Base-by-base conservation (phyloP, 345 rosid species). In the Acer yangbiense region DNA sequence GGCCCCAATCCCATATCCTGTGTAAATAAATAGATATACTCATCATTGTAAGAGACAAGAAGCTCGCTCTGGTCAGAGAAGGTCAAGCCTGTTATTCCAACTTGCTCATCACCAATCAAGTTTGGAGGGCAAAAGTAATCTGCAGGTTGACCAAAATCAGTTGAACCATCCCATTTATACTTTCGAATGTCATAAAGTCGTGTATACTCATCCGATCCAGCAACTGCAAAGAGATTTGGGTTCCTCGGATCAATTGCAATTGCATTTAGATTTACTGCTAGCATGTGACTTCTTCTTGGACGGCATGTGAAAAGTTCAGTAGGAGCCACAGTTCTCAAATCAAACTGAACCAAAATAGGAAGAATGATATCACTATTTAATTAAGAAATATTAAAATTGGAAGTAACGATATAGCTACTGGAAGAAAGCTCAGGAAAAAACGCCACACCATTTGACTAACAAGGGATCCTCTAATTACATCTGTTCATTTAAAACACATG, bases 61-160 rank as follows among this genome's bases (percentile, higher is more conserved):
- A 96, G 97, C 79, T 96, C 99, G 6, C 97, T 92, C 79, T 90
- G 95, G 77, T 88, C 93, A 0, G 98, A 96, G 85, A 89, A 96
- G 68, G 97, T 88, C 80, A 96, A 90, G 69, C 98, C 97, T 8
- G 98, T 96, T 60, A 96, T 90, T 71, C 97, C 98, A 74, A 89
- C 85, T 9, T 78, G 69, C 3, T 27, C 78, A 76, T 88, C 85
- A 64, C 95, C 97, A 67, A 89, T 71, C 83, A 96, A 85, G 77
- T 94, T 87, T 13, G 81, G 85, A 27, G 99, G 95, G 82, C 95
- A 92, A 79, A 91, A 96, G 83, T 81, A 86, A 81, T 89, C 85
- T 1, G 82, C 61, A 35, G 98, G 90, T 77, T 65, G 87, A 75
- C 86, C 92, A 75, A 83, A 81, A 65, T 85, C 90, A 80, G 89